Evolutionary conservation across 768 basidiomycete genomes (phyloP).

Genomic region (Suillus sp.): DNA sequence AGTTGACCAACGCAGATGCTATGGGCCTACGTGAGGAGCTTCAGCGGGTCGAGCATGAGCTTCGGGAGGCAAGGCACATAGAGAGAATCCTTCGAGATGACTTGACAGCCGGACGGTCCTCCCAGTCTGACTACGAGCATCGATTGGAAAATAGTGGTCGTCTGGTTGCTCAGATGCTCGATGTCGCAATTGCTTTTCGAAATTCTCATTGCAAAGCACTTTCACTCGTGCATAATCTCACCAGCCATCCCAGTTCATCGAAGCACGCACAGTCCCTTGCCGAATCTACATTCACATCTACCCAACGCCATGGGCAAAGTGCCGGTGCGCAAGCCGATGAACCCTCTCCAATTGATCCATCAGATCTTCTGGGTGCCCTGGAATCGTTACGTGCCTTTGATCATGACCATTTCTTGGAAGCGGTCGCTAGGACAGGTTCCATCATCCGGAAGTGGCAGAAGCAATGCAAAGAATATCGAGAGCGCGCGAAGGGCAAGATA

Average conservation of each 20-base stretch:
- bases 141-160: slow-evolving; percentile 65
- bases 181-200: slow-evolving; percentile 77
- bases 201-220: slow-evolving; percentile 76
- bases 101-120: slow-evolving; percentile 65
- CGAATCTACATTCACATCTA: slow-evolving; percentile 52
- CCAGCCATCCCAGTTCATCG: slow-evolving; percentile 50
- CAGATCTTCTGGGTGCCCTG: slow-evolving; percentile 69
- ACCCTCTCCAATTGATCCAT: slow-evolving; percentile 76
- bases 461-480: slow-evolving; percentile 93
- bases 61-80: slow-evolving; percentile 64
- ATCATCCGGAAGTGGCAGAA: slow-evolving; percentile 97
- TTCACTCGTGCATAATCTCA: slow-evolving; percentile 58
- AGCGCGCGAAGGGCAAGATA: slow-evolving; percentile 95
- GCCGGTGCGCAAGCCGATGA: slow-evolving; percentile 58
- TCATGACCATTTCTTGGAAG: slow-evolving; percentile 84
- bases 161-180: slow-evolving; percentile 79
- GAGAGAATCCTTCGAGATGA: slow-evolving; percentile 77
- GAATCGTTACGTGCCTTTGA: slow-evolving; percentile 75
- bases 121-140: slow-evolving; percentile 68
- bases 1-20: slow-evolving; percentile 68
- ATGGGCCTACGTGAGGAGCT: slow-evolving; percentile 73
- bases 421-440: slow-evolving; percentile 76
- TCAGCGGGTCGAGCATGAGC: slow-evolving; percentile 67
- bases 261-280: slow-evolving; percentile 47
- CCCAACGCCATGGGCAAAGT: slow-evolving; percentile 40